Evolutionary conservation across 805 yeast species (phyloP).

Genomic region (Metschnikowia similis): DNA sequence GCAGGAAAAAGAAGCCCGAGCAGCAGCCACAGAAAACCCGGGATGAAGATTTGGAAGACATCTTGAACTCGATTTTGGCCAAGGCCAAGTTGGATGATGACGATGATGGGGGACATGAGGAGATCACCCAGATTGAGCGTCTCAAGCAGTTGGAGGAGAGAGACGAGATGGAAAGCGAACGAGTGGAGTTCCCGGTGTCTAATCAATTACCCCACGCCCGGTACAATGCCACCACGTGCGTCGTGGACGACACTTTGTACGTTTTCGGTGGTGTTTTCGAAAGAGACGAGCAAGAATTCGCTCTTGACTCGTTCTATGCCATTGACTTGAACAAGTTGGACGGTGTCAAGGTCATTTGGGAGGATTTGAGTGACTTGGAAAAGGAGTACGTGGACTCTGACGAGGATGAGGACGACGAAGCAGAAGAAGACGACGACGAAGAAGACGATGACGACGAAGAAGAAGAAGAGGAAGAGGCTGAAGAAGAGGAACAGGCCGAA

Average conservation of each 20-base stretch:
- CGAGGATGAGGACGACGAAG: constrained; percentile 54
- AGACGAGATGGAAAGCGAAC: constrained; percentile 37
- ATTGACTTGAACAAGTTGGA: constrained; percentile 83
- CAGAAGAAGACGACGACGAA: constrained; percentile 55
- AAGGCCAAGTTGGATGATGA: constrained; percentile 69
- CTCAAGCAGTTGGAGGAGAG: constrained; percentile 35
- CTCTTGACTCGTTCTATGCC: constrained; percentile 79
- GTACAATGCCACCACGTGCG: constrained; percentile 81
- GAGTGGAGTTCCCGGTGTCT: constrained; percentile 52
- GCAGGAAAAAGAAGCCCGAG: constrained; percentile 46
- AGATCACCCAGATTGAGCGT: constrained; percentile 32
- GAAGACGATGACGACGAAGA: constrained; percentile 47
- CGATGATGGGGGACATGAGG: constrained; percentile 40
- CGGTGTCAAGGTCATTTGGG: constrained; percentile 89
- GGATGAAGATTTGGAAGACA: constrained; percentile 78
- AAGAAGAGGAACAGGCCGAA: constrained; percentile 65
- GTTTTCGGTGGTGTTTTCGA: constrained; percentile 93
- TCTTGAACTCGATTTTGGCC: constrained; percentile 67
- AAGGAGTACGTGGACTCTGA: constrained; percentile 56
- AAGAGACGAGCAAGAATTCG: constrained; percentile 78
- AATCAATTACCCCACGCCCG: constrained; percentile 79
- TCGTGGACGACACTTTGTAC: constrained; percentile 76
- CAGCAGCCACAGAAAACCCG: constrained; percentile 47
- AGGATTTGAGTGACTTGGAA: constrained; percentile 61
- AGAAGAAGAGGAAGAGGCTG: constrained; percentile 45